Base-by-base conservation (phyloP, 2,329 filamentous ascomycete species). In the Thermoascus crustaceus region DNA sequence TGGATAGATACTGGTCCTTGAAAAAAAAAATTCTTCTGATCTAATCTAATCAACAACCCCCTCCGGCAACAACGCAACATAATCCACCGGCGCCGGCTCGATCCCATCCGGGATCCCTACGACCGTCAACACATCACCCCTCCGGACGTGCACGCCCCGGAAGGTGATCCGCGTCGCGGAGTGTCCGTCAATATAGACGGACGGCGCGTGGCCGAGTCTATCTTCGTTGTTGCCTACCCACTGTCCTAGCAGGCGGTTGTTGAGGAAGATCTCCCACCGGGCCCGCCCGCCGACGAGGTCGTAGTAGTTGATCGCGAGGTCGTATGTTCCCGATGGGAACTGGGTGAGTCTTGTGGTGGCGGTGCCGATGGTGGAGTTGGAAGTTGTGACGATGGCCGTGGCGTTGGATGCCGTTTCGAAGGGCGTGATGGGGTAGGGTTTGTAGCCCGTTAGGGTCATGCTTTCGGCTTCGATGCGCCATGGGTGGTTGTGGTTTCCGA, bases 391-490 rank as follows among this genome's bases (percentile, higher is more conserved):
- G 32, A 82, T 71, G 6, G 72, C 71, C 4, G 54, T 68, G 29
- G 57, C 60, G 2, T 71, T 68, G 1, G 75, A 79, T 0, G 79
- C 79, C 0, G 72, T 66, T 42, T 82, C 73, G 35, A 73, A 74
- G 0, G 80, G 80, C 6, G 50, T 66, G 1, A 82, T 75, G 1
- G 49, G 42, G 14, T 73, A 71, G 0, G 60, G 42, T 35, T 65
- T 55, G 57, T 84, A 85, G 0, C 75, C 75, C 5, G 66, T 59
- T 1, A 83, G 61, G 0, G 57, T 45, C 79, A 85, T 82, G 35
- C 59, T 61, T 57, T 84, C 80, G 1, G 79, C 79, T 61, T 84
- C 80, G 30, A 85, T 71, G n/a, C 80, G 72, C 56, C 72, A 78
- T 0, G 72, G 70, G 53, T 85, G 73, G 40, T 75, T 64, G 53